These are phyloP conservation scores for Eimeria necatrix DNA, from an alignment of 169 alveolate species.

Conservation along the genomic window DNA sequence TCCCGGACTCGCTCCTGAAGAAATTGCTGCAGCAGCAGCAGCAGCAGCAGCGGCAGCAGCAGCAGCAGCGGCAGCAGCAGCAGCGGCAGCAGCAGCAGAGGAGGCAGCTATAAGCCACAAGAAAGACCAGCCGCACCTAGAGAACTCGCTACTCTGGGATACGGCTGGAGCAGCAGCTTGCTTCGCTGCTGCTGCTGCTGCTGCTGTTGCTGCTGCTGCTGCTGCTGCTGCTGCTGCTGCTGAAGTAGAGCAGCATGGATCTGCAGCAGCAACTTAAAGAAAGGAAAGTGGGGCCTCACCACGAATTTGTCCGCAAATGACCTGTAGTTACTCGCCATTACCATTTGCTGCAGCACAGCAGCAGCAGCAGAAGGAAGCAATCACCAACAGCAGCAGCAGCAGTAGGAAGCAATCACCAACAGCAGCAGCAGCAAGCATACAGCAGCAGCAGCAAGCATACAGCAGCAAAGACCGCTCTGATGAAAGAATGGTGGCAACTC, in stretches of 20 bases:
- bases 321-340: constrained; percentile 78
- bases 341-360: constrained; percentile 56
- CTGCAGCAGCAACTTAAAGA: constrained; percentile 84
- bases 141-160: too few relatives aligned
- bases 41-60: background rate
- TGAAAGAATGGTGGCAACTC: too few relatives aligned
- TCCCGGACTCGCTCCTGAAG: constrained; percentile 10
- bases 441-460: background rate
- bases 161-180: too few relatives aligned
- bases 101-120: background rate
- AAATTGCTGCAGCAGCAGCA: constrained; percentile 12
- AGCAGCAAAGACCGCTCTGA: background rate
- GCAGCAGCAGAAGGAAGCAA: too few relatives aligned
- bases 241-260: constrained; percentile 83
- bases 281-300: constrained; percentile 50
- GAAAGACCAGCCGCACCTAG: too few relatives aligned
- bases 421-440: background rate
- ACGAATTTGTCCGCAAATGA: constrained; percentile 79
- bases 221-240: background rate
- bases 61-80: background rate
- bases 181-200: background rate
- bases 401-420: background rate
- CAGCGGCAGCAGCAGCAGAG: background rate
- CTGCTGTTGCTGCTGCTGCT: background rate
- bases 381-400: background rate